Conservation (phyloP, 2,329 filamentous ascomycete species). For the Ceratocystis ficicola region DNA sequence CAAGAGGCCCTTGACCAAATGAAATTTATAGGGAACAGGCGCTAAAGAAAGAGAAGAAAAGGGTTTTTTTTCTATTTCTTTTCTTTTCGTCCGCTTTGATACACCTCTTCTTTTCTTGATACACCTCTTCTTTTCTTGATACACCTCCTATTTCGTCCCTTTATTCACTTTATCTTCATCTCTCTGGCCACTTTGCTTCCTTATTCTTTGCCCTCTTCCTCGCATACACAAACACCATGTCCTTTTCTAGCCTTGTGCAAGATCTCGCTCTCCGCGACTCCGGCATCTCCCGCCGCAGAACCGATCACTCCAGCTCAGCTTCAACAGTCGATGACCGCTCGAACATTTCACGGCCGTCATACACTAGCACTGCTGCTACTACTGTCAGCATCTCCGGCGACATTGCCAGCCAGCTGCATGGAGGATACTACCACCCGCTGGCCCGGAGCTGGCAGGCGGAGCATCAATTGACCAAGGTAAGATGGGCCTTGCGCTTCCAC, state of each 20-base stretch:
- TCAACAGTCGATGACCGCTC: slow-evolving; percentile 51
- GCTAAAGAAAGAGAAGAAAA: neutral
- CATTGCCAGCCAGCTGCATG: slow-evolving; percentile 72
- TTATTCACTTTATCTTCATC: neutral
- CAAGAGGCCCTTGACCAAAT: neutral
- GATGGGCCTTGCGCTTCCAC: slow-evolving; percentile 23
- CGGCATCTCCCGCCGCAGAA: slow-evolving; percentile 35
- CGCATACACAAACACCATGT: slow-evolving; percentile 37
- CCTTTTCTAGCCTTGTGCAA: slow-evolving; percentile 55
- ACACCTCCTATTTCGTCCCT: neutral
- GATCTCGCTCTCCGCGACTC: slow-evolving; percentile 49
- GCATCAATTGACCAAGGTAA: slow-evolving; percentile 71
- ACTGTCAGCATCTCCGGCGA: slow-evolving; percentile 60
- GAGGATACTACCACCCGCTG: slow-evolving; percentile 69
- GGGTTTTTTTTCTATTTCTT: neutral
- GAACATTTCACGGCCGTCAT: slow-evolving; percentile 49
- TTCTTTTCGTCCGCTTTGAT: slow-evolving; percentile 4
- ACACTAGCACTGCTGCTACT: slow-evolving; percentile 53
- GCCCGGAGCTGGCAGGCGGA: slow-evolving; percentile 73
- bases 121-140: neutral
- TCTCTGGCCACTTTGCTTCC: neutral
- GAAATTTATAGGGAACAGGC: neutral
- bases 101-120: neutral
- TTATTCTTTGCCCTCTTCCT: neutral
- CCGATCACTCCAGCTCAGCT: slow-evolving; percentile 35